Evolutionary conservation across 495 filamentous ascomycete genomes (phyloP).

Genomic region (Talaromyces liani): DNA sequence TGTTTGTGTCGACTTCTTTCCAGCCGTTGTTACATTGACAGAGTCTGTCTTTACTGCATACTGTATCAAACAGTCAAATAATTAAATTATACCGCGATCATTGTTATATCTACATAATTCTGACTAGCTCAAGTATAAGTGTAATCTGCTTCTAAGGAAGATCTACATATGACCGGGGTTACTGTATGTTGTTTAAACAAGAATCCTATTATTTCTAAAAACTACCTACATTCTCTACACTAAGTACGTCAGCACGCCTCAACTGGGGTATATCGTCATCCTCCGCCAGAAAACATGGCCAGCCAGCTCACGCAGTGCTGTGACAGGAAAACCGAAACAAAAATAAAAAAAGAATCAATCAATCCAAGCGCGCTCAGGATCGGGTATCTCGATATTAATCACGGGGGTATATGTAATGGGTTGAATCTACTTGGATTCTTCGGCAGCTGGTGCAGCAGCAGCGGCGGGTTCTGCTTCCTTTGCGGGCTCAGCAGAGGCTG

Average conservation of each 20-base stretch:
- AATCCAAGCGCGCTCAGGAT: not conserved
- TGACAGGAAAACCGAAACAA: not conserved
- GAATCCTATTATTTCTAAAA: not conserved
- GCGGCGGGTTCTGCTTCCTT: slow-evolving; percentile 11
- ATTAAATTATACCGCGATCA: not conserved
- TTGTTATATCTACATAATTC: not conserved
- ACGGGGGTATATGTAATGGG: slow-evolving; percentile 1
- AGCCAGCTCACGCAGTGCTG: not conserved
- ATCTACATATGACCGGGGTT: no score
- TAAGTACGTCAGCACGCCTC: not conserved
- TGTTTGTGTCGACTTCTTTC: not conserved
- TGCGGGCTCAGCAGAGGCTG: slow-evolving; percentile 8
- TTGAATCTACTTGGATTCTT: slow-evolving; percentile 21
- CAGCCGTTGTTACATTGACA: not conserved
- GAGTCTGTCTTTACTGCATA: slow-evolving; percentile 5
- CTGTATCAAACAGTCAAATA: not conserved
- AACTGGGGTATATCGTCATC: slow-evolving; percentile 7
- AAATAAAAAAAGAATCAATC: not conserved
- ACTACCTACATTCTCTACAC: not conserved
- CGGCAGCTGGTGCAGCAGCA: slow-evolving; percentile 11
- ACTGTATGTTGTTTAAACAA: not conserved
- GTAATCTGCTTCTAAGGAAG: not conserved
- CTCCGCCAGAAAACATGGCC: not conserved
- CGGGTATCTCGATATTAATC: slow-evolving; percentile 10
- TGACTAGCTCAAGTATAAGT: not conserved